Conservation (phyloP, 2,329 filamentous ascomycete species). For the Arthrobotrys entomopaga region DNA sequence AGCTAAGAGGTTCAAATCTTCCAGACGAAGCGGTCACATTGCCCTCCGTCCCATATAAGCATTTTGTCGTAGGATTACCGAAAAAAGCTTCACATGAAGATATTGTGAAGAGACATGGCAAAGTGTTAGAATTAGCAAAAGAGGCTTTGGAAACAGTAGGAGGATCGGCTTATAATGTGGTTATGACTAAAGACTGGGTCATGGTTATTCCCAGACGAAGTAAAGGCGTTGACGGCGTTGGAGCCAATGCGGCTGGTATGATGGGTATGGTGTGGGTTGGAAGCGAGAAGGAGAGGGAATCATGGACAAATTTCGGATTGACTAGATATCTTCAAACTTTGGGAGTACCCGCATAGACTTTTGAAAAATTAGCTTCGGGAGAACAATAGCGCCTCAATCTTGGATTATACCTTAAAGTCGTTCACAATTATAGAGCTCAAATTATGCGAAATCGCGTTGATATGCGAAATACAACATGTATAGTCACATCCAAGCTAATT, state of each 20-base stretch:
- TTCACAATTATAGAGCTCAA: too few species aligned
- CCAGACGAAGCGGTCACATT: constrained; percentile 39
- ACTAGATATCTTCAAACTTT: constrained; percentile 45
- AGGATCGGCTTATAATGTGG: constrained; percentile 60
- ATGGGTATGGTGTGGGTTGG: constrained; percentile 60
- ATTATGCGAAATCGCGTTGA: too few species aligned
- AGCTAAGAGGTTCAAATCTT: background rate
- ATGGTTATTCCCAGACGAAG: constrained; percentile 60
- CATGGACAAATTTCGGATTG: constrained; percentile 58
- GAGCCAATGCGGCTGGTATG: constrained; percentile 59
- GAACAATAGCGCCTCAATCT: too few species aligned
- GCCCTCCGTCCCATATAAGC: constrained; percentile 39
- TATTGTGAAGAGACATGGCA: constrained; percentile 25
- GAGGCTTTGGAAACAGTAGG: constrained; percentile 49
- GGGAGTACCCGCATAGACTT: background rate
- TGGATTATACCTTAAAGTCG: too few species aligned
- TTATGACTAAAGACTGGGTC: constrained; percentile 60
- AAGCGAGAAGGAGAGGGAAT: constrained; percentile 57
- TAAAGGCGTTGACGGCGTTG: constrained; percentile 59
- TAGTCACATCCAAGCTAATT: too few species aligned
- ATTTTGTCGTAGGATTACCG: constrained; percentile 19
- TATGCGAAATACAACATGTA: too few species aligned
- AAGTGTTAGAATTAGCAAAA: constrained; percentile 55
- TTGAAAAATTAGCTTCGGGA: background rate
- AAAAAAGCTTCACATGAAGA: constrained; percentile 47